Evolutionary conservation across 1,284 basidiomycete genomes (phyloP), one percentile per base, ranked within the genome.

Genomic region (Sparassis latifolia): DNA sequence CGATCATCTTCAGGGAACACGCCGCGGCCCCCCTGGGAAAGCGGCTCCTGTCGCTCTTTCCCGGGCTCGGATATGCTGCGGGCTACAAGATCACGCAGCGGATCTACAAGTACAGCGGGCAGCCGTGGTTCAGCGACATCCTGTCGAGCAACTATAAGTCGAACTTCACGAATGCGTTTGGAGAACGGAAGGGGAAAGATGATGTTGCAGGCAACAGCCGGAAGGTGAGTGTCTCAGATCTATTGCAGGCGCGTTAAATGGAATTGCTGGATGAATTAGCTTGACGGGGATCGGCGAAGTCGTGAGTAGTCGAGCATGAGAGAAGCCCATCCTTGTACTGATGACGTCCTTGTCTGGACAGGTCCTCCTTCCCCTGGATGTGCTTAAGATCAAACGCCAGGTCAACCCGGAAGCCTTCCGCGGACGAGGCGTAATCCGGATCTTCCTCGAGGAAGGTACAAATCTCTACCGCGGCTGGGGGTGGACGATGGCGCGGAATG

Each of bases 401-500:
- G 93, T 95, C 55, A 97, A 97, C 72, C 94, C 93, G 3, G 93
- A 96, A 62, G 92, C 94, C 2, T 92, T 97, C 80, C 87, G 90
- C 48, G 92, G 92, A 42, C 88, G 96, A 38, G 94, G 95, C 38
- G 80, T 97, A 61, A 58, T 97, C 52, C 86, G 88, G 49, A 94
- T 99, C 58, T 82, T 99, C 66, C 73, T 86, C 58, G 95, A 99
- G 60, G 97, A 99, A 66, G 93, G 95, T 52, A 86, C 81, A 9
- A 81, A 87, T 2, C 80, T 99, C 38, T 99, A 99, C 73, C 85
- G 94, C 58, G 96, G 96, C 39, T 97, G 94, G 91, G 96, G 95
- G 50, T 98, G 96, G 96, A 99, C 96, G 37, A 91, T 97, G 76
- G 95, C 94, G 1, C 83, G 96, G 51, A 99, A 99, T 66, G 96